A percentile compares a stretch with the other conserved stretches of the same genome.
phyloP scores from a whole-genome alignment of 768 basidiomycete species.

The Hericium rajendrae region DNA sequence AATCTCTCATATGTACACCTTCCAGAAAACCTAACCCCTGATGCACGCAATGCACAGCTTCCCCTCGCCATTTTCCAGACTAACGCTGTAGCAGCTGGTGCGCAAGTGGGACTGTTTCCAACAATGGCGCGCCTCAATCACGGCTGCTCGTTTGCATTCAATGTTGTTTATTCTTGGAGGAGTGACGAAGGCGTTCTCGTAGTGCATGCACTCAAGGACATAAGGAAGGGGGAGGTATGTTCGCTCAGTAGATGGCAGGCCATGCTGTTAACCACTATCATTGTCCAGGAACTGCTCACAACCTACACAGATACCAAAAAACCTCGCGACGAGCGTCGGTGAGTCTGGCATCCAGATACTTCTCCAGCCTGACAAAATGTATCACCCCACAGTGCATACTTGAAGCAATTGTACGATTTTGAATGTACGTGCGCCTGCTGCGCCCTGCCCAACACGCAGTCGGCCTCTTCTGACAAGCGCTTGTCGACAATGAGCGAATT shows the following conservation, averaged over 20 bases:
- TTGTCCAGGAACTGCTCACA: constrained; percentile 47
- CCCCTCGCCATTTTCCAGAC: constrained; percentile 60
- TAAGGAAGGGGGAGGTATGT: constrained; percentile 41
- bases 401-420: constrained; percentile 46
- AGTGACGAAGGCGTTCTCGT: constrained; percentile 37
- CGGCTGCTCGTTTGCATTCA: constrained; percentile 59
- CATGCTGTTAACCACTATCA: neutral
- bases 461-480: constrained; percentile 41
- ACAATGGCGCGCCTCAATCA: constrained; percentile 59
- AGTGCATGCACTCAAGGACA: constrained; percentile 48
- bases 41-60: constrained; percentile 30
- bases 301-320: constrained; percentile 50
- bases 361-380: too few species aligned
- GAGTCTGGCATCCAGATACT: neutral
- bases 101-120: constrained; percentile 54
- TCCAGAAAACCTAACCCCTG: constrained; percentile 29
- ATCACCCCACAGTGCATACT: constrained; percentile 29
- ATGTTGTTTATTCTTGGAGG: constrained; percentile 54
- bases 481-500: constrained; percentile 35
- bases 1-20: constrained; percentile 50
- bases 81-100: constrained; percentile 50
- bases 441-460: constrained; percentile 38
- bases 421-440: constrained; percentile 50
- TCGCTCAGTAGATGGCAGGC: neutral
- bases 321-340: constrained; percentile 44